A percentile compares a stretch with the other conserved stretches of the same genome.
These are phyloP conservation scores for Solanum sejunctum DNA, from an alignment of 257 asterid genomes.

Conservation along the genomic window DNA sequence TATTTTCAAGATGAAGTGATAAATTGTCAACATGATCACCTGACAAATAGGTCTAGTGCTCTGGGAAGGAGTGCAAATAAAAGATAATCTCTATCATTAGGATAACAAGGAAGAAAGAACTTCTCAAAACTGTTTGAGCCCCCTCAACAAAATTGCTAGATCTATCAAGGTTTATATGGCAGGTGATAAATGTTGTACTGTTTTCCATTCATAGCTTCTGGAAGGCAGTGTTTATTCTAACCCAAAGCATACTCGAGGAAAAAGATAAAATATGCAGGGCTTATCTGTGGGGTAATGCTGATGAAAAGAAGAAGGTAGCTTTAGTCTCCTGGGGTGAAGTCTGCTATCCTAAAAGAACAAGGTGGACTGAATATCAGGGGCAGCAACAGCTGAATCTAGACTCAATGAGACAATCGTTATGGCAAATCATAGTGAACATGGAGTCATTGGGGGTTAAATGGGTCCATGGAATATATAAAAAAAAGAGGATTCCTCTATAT, in stretches of 20 bases:
- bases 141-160: not conserved
- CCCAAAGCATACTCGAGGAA: not conserved
- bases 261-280: not conserved
- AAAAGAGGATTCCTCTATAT: not conserved
- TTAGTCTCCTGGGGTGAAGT: not conserved
- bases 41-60: not conserved
- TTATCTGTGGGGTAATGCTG: not conserved
- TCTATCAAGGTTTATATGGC: no score
- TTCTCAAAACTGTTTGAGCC: not conserved
- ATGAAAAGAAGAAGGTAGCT: not conserved
- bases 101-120: not conserved
- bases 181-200: not conserved
- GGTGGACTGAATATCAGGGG: no score
- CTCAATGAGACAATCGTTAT: no score
- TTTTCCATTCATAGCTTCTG: not conserved
- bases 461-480: not conserved
- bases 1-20: not conserved
- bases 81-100: not conserved
- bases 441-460: not conserved
- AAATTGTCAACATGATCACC: not conserved
- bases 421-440: not conserved
- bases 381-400: not conserved
- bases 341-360: no score
- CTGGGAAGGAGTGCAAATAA: not conserved
- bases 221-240: no score